Percentiles rank a stretch among this genome's conserved stretches.
These are phyloP conservation scores for Candida insectorum DNA, from an alignment of 805 yeast genomes.

Conservation along the genomic window DNA sequence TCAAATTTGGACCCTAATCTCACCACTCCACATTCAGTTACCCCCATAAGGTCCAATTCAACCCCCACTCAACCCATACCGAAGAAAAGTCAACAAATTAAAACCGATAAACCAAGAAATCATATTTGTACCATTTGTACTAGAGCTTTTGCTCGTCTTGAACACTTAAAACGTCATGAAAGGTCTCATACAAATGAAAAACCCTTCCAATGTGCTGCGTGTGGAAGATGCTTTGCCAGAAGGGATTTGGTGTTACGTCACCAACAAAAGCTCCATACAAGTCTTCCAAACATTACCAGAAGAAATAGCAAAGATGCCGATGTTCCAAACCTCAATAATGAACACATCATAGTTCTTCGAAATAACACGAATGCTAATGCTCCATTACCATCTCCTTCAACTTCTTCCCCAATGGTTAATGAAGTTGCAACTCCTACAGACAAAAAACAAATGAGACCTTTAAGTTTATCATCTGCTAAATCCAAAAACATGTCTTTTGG, in stretches of 20 bases:
- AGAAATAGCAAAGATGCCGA: slow-evolving; percentile 20
- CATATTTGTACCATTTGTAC: slow-evolving; percentile 88
- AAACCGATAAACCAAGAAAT: slow-evolving; percentile 93
- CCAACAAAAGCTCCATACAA: slow-evolving; percentile 86
- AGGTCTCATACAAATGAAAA: slow-evolving; percentile 93
- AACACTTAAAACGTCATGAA: slow-evolving; percentile 91
- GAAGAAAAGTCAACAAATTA: slow-evolving; percentile 75
- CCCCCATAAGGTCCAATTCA: no score
- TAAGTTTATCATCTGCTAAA: no score
- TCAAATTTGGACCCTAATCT: no score
- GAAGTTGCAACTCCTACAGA: no score
- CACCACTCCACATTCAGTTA: no score
- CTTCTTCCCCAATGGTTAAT: no score
- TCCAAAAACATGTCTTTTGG: slow-evolving; percentile 1
- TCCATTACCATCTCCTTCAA: slow-evolving; percentile 46
- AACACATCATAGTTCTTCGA: slow-evolving; percentile 49
- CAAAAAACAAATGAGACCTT: no score
- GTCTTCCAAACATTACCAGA: slow-evolving; percentile 38
- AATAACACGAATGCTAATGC: slow-evolving; percentile 52
- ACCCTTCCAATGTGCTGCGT: slow-evolving; percentile 93
- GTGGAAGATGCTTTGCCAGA: slow-evolving; percentile 94
- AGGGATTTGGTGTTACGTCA: slow-evolving; percentile 85
- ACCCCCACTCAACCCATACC: slow-evolving; percentile 64
- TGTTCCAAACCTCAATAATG: slow-evolving; percentile 29
- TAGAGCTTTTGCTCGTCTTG: slow-evolving; percentile 91